Evolutionary conservation across 2,329 filamentous ascomycete species (phyloP), one percentile per base, ranked within the genome.

Genomic region (Pezicula carpinea): DNA sequence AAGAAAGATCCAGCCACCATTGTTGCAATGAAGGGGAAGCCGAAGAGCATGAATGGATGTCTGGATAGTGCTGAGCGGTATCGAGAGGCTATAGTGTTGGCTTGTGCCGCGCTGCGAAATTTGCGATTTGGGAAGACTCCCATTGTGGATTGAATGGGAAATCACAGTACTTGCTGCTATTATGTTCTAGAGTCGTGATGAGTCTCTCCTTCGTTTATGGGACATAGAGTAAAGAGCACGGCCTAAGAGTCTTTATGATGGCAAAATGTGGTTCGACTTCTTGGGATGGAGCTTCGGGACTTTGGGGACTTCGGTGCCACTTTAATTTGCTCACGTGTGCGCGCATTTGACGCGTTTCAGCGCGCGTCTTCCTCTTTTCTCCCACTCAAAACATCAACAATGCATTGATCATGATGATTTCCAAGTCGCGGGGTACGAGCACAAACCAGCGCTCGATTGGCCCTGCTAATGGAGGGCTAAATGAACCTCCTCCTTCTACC

Each of bases 1-100:
- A 95, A 87, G 68, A 99, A 99, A 3, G 89, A 95, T 1, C 90
- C 92, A 2, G 85, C 89, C 21, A 99, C 81, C 63, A 99, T 96
- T 49, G 95, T 84, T 47, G 80, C 72, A 56, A 99, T 79, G 68
- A 99, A 99, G 1, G 93, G 95, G 4, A 99, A 76, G 2, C 95
- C 95, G 65, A 99, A 99, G 53, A 96, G 80, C 22, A 90, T 72
- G 66, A 99, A 99, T 1, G 93, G 95, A 59, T 87, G 89, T 61
- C 78, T 84, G 49, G 80, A 75, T 57, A 99, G 80, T 50, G 80
- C 68, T 26, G 78, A 72, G 48, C 93, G 87, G 72, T 99, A 99
- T 52, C 75, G 75, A 48, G 84, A 79, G 43, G 87, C 88, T 57
- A 95, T 70, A 10, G 78, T 80, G 67, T 82, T 82, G 53, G 79